phyloP scores from a whole-genome alignment of 2,329 filamentous ascomycete genomes.

The Aureobasidium namibiae region DNA sequence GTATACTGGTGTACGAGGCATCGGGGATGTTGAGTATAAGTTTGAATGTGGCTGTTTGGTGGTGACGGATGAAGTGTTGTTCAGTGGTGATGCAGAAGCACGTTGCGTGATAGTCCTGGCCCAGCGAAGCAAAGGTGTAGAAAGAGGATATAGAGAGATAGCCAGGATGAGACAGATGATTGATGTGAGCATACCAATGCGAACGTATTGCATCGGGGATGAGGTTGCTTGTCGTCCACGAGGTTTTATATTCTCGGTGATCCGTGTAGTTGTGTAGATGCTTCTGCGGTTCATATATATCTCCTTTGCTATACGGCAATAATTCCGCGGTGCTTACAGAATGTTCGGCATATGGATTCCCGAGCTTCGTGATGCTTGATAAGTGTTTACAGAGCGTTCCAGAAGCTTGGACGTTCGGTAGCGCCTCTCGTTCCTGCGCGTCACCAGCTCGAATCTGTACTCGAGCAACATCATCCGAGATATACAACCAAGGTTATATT shows the following conservation, averaged over 20 bases:
- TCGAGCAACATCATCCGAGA: neutral
- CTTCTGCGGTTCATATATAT: neutral
- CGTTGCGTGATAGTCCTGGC: neutral
- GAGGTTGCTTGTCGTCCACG: no score
- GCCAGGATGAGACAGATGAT: constrained; percentile 6
- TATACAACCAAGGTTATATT: neutral
- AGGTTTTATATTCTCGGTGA: neutral
- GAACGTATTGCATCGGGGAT: neutral
- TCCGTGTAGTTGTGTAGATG: neutral
- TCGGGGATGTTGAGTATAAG: constrained; percentile 3
- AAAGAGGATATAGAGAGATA: constrained; percentile 1
- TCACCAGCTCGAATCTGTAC: neutral
- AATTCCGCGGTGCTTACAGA: constrained; percentile 5
- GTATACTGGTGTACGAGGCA: constrained; percentile 40
- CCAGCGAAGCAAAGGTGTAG: neutral
- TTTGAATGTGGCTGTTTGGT: neutral
- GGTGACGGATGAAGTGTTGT: neutral
- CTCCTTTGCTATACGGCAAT: neutral
- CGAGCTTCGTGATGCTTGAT: neutral
- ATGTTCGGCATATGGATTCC: neutral
- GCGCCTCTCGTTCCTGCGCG: neutral
- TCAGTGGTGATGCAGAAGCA: neutral
- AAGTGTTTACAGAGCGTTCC: neutral
- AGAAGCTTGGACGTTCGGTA: neutral
- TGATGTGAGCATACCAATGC: neutral